phyloP scores from a whole-genome alignment of 108 stramenopile genomes.

The Chaetoceros tenuissimus region DNA sequence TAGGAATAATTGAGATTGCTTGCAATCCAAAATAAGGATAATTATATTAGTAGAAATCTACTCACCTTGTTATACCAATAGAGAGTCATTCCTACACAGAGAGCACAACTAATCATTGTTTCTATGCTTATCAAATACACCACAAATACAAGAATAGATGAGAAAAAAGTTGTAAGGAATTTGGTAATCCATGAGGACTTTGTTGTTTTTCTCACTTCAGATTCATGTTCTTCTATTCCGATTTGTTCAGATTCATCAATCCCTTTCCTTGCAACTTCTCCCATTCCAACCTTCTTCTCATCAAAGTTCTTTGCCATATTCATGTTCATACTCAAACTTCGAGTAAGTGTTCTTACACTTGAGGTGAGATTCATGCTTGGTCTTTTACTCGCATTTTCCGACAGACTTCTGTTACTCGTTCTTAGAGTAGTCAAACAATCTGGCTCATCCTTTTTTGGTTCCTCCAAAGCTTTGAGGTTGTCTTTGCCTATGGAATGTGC shows the following conservation, averaged over 20 bases:
- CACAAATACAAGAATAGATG: slow-evolving; percentile 32
- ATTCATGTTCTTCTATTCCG: neutral
- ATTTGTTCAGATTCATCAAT: neutral
- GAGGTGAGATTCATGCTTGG: neutral
- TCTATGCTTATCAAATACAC: slow-evolving; percentile 35
- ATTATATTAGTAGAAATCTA: slow-evolving; percentile 34
- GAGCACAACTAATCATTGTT: slow-evolving; percentile 27
- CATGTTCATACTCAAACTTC: too few relatives aligned
- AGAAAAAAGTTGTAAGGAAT: neutral
- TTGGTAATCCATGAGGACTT: neutral
- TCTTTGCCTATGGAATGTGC: too few relatives aligned
- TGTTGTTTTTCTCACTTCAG: neutral
- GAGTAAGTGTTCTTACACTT: too few relatives aligned
- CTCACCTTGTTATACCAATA: slow-evolving; percentile 5
- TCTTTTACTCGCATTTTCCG: too few relatives aligned
- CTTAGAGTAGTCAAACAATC: too few relatives aligned
- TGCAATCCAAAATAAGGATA: slow-evolving; percentile 17
- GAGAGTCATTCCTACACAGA: slow-evolving; percentile 43
- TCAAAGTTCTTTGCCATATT: neutral
- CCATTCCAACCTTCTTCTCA: neutral
- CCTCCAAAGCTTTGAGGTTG: too few relatives aligned
- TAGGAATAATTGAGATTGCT: neutral
- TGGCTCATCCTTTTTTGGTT: too few relatives aligned
- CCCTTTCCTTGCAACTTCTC: neutral
- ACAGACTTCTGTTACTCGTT: too few relatives aligned